Evolutionary conservation across 2,329 filamentous ascomycete genomes (phyloP).

Genomic region (Ceratocystis lukuohia): DNA sequence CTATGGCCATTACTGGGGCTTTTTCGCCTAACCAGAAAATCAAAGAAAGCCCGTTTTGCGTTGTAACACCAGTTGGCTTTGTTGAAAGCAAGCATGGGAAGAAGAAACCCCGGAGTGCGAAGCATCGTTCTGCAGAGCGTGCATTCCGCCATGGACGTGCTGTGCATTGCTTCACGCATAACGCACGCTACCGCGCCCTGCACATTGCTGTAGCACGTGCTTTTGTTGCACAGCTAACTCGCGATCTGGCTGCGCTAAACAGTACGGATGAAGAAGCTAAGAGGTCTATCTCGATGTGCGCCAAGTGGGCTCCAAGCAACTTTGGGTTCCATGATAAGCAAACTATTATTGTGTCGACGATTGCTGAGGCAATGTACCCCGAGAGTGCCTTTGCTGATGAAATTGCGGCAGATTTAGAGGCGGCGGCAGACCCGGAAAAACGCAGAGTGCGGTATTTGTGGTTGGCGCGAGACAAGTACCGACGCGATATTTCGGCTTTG

Average conservation of each 20-base stretch:
- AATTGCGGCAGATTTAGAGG: constrained; percentile 25
- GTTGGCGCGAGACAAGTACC: constrained; percentile 40
- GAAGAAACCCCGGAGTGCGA: neutral
- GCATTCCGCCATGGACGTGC: constrained; percentile 31
- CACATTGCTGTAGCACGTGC: constrained; percentile 41
- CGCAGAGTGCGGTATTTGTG: constrained; percentile 37
- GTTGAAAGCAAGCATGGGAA: neutral
- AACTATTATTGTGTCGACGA: constrained; percentile 42
- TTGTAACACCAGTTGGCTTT: neutral
- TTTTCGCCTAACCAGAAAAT: neutral
- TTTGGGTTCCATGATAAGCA: constrained; percentile 44
- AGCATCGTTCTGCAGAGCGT: constrained; percentile 16
- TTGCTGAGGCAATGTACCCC: constrained; percentile 42
- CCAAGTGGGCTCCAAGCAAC: constrained; percentile 46
- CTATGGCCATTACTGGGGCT: constrained; percentile 34
- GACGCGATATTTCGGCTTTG: constrained; percentile 38
- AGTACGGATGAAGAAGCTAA: constrained; percentile 30
- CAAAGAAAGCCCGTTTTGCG: neutral
- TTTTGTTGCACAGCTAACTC: constrained; percentile 41
- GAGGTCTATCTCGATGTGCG: constrained; percentile 39
- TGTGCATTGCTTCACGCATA: constrained; percentile 30
- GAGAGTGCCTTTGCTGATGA: constrained; percentile 25
- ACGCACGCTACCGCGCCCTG: constrained; percentile 37
- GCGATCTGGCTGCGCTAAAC: constrained; percentile 33
- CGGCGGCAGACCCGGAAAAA: constrained; percentile 8